phyloP scores from a whole-genome alignment of 2,329 filamentous ascomycete species.

The Diaporthe nobilis region DNA sequence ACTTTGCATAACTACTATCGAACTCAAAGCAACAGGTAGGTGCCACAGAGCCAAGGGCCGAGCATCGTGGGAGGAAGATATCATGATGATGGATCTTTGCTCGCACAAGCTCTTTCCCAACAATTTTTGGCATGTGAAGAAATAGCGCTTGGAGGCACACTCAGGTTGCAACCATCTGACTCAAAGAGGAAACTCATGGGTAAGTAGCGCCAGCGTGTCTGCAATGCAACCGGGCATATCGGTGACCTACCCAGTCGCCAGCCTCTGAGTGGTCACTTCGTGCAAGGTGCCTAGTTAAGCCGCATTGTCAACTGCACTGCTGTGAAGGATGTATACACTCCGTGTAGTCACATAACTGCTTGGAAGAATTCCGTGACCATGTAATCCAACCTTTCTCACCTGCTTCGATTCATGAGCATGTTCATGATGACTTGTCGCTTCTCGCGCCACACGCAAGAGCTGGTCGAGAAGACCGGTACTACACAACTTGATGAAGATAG shows the following conservation, averaged over 20 bases:
- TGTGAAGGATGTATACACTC: neutral
- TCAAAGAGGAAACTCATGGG: neutral
- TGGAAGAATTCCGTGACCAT: neutral
- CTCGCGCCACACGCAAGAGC: neutral
- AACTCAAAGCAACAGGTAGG: neutral
- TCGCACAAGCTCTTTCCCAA: neutral
- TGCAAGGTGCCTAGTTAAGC: neutral
- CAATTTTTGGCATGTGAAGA: conserved; percentile 4
- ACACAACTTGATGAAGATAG: neutral
- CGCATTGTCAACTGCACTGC: neutral
- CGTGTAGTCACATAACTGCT: neutral
- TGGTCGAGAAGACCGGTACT: too few relatives aligned
- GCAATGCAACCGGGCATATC: conserved; percentile 23
- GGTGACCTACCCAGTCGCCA: neutral
- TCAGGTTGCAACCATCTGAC: neutral
- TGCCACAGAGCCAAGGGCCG: neutral
- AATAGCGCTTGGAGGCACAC: neutral
- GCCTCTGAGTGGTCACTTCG: neutral
- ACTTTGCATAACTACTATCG: neutral
- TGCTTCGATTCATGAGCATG: neutral
- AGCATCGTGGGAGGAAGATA: neutral
- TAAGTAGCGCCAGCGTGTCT: neutral
- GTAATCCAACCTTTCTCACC: neutral
- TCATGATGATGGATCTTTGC: neutral
- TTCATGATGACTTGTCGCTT: neutral